Conservation (phyloP, 1,284 basidiomycete genomes). For the Sporisorium iseilematis-ciliati region DNA sequence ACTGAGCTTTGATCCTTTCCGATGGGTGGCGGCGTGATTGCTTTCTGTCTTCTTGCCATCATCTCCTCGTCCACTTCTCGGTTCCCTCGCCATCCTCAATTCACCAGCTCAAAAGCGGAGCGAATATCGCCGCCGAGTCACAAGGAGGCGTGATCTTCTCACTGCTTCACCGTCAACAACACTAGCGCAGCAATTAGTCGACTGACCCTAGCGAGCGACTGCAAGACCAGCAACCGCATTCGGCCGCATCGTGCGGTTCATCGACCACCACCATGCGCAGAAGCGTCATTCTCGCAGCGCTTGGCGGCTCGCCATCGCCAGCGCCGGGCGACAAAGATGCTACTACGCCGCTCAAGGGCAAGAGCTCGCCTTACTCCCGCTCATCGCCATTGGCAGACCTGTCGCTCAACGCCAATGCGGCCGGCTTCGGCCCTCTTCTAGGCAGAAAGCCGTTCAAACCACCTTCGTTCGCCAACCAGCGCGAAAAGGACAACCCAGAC, state of each 20-base stretch:
- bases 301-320: constrained; percentile 36
- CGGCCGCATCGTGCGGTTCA: constrained; percentile 8
- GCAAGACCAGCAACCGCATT: not conserved
- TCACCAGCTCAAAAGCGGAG: not conserved
- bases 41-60: not conserved
- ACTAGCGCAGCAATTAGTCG: too few relatives aligned
- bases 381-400: constrained; percentile 33
- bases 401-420: constrained; percentile 56
- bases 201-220: not conserved
- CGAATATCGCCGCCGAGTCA: not conserved
- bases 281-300: constrained; percentile 45
- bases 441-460: constrained; percentile 67
- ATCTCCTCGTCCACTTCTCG: too few relatives aligned
- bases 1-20: not conserved
- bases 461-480: constrained; percentile 53
- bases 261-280: constrained; percentile 25
- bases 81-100: not conserved
- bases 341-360: constrained; percentile 18
- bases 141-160: not conserved
- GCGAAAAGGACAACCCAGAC: constrained; percentile 32
- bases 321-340: constrained; percentile 18
- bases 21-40: not conserved
- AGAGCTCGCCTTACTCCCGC: constrained; percentile 23
- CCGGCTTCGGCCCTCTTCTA: constrained; percentile 58
- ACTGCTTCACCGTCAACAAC: not conserved